Base-by-base conservation (phyloP, 2,329 filamentous ascomycete species). In the Xylaria sp. region DNA sequence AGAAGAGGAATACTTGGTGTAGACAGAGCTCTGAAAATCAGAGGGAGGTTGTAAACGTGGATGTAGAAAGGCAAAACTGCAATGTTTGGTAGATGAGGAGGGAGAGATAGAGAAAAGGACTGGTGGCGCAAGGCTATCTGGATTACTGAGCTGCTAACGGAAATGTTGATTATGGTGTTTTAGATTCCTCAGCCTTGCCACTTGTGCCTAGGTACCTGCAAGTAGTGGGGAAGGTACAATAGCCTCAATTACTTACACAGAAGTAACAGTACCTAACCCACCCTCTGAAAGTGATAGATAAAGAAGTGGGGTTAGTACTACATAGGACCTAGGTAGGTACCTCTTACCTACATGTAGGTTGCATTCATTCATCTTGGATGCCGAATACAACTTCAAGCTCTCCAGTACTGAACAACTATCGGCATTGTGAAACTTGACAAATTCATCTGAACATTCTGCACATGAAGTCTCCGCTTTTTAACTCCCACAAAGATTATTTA, bases 101-200 rank as follows among this genome's bases (percentile, higher is more conserved):
- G 36, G 6, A 47, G 21, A 27, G 19, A 36, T 34, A 42, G 9
- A 48, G 60, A 50, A 42, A 39, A 14, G 42, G 36, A 47, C 12
- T 19, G 24, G 32, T 34, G 1, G 17, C 21, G 36, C 12, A 34
- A 61, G 65, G 63, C 54, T 67, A 53, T n/a, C 30, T 24, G 34
- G 34, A 34, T 36, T 39, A 3, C 24, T n/a, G 27, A 17, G 58
- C 30, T 27, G 24, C 24, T 27, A 27, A 27, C 24, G 24, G 24
- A 27, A 39, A 61, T 39, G 36, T 55, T 55, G 47, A 74, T 70
- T 66, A 69, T 67, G 62, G 71, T 73, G 64, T 63, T 67, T 69
- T 64, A 64, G 70, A 81, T 82, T 81, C 79, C 79, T 83, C 82
- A 85, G 83, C 83, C 82, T 84, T 80, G 82, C 80, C 76, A 76